phyloP scores from a whole-genome alignment of 2,329 filamentous ascomycete genomes.

The Talaromyces amestolkiae region DNA sequence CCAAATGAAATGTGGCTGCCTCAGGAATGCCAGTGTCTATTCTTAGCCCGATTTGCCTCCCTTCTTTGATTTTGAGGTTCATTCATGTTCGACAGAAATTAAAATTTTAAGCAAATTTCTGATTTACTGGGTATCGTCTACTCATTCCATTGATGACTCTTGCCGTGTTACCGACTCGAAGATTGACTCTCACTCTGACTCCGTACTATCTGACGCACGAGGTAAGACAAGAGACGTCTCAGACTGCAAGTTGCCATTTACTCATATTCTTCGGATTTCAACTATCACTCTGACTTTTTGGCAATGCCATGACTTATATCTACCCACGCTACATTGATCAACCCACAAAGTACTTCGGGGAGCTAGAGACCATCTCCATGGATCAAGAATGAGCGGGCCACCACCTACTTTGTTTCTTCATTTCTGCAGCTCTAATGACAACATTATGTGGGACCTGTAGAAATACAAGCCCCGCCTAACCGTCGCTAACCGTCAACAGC shows the following conservation, averaged over 20 bases:
- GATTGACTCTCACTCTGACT: background rate
- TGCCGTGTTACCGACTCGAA: background rate
- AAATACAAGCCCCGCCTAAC: background rate
- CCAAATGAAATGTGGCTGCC: constrained; percentile 6
- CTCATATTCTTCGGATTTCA: background rate
- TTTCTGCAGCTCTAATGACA: background rate
- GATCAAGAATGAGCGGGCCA: background rate
- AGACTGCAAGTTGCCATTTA: background rate
- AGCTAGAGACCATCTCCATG: background rate
- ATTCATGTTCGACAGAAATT: background rate
- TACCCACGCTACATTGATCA: background rate
- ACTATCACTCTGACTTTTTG: background rate
- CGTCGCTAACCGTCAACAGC: background rate
- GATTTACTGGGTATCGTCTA: background rate
- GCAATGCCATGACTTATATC: background rate
- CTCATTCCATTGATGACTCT: background rate
- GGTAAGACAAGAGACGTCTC: background rate
- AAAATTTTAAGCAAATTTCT: background rate
- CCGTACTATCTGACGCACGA: background rate
- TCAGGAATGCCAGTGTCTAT: background rate
- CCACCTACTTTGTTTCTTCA: background rate
- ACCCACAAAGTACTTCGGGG: background rate
- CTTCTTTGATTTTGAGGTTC: background rate
- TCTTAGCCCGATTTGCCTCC: background rate
- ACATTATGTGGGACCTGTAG: background rate